Conservation (phyloP, 345 rosid species). For the Heritiera littoralis region DNA sequence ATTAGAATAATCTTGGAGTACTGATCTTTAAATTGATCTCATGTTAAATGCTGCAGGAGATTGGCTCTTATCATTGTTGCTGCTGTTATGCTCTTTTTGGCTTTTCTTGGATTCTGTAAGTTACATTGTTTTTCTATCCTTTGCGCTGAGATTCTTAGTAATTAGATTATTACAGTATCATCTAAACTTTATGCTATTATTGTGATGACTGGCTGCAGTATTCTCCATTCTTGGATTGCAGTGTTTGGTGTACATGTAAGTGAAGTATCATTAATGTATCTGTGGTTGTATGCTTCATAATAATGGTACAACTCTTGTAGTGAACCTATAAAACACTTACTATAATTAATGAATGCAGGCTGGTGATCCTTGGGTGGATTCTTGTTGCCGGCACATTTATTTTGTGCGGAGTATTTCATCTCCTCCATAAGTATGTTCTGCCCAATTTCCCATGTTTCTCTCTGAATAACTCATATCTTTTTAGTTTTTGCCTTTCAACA, state of each 20-base stretch:
- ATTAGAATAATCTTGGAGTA: conserved; percentile 6
- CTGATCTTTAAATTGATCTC: not conserved
- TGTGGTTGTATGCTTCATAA: not conserved
- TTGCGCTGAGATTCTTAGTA: not conserved
- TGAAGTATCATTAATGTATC: conserved; percentile 26
- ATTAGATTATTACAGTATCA: not conserved
- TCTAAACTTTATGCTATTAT: conserved; percentile 12
- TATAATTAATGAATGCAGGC: conserved; percentile 42
- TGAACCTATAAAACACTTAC: not conserved
- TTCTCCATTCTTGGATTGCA: conserved; percentile 83
- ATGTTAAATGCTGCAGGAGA: conserved; percentile 53
- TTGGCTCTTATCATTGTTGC: conserved; percentile 72
- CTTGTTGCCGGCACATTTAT: conserved; percentile 77
- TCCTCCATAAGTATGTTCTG: conserved; percentile 73
- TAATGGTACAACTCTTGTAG: not conserved
- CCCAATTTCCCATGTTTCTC: not conserved
- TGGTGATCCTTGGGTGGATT: conserved; percentile 92
- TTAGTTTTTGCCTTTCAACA: not conserved
- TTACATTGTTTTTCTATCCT: conserved; percentile 15
- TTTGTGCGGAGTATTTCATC: conserved; percentile 82
- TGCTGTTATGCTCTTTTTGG: conserved; percentile 86
- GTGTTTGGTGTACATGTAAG: conserved; percentile 87
- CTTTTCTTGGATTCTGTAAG: conserved; percentile 94
- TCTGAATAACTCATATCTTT: not conserved
- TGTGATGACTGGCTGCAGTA: conserved; percentile 59